These are phyloP conservation scores for Diaporthe vaccinii DNA, from an alignment of 2,329 filamentous ascomycete species.

Conservation along the genomic window DNA sequence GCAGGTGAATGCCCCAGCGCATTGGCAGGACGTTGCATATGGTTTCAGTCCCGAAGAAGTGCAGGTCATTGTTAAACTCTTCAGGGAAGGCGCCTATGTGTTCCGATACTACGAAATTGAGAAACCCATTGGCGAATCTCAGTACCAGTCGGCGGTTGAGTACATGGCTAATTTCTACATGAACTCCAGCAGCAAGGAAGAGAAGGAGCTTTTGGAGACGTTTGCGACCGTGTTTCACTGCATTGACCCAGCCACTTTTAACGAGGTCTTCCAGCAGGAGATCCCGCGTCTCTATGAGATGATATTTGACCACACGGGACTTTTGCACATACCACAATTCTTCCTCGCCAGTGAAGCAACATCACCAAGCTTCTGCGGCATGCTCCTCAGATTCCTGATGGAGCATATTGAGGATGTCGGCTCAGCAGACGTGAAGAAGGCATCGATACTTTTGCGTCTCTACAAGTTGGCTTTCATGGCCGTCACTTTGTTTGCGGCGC, in stretches of 20 bases:
- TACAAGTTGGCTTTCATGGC: slow-evolving; percentile 99
- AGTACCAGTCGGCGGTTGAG: slow-evolving; percentile 86
- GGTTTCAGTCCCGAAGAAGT: slow-evolving; percentile 98
- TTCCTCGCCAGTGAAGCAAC: slow-evolving; percentile 99
- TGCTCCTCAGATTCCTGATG: slow-evolving; percentile 98
- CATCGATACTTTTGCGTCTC: slow-evolving; percentile 90
- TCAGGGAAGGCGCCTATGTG: slow-evolving; percentile 94
- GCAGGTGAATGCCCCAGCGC: slow-evolving; percentile 80
- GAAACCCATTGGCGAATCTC: slow-evolving; percentile 78
- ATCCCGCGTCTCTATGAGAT: slow-evolving; percentile 97
- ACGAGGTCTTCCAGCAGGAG: slow-evolving; percentile 98
- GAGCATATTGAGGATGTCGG: slow-evolving; percentile 95
- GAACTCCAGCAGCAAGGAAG: slow-evolving; percentile 92
- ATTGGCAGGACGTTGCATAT: slow-evolving; percentile 96
- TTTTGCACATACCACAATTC: slow-evolving; percentile 97
- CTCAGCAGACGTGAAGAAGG: slow-evolving; percentile 90
- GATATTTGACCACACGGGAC: slow-evolving; percentile 95
- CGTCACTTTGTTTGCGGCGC: slow-evolving; percentile 91
- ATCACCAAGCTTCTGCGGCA: slow-evolving; percentile 96
- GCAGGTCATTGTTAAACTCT: slow-evolving; percentile 94
- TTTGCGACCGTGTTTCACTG: slow-evolving; percentile 99
- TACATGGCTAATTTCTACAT: slow-evolving; percentile 96
- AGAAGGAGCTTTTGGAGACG: slow-evolving; percentile 96
- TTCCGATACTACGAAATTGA: slow-evolving; percentile 98
- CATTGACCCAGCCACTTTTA: slow-evolving; percentile 97